Evolutionary conservation across 805 yeast genomes (phyloP).

Genomic region (Kodamaea hsintzibuensis): DNA sequence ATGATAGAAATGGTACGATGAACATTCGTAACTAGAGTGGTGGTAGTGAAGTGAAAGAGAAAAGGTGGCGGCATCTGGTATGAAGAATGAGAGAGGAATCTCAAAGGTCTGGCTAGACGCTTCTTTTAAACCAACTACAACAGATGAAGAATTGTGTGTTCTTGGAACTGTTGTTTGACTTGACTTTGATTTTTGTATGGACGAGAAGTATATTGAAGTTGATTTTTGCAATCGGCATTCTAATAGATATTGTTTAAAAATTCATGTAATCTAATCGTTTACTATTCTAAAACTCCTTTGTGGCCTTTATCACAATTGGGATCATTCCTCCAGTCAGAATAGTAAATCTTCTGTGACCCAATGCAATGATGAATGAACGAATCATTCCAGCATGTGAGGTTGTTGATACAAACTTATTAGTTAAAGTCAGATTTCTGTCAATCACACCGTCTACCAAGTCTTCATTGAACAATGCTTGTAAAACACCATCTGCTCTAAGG

Average conservation of each 20-base stretch:
- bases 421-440: conserved; percentile 22
- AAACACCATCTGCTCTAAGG: conserved; percentile 45
- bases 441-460: conserved; percentile 18
- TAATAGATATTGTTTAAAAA: background rate
- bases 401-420: conserved; percentile 37
- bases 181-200: background rate
- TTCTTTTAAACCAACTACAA: too few species aligned
- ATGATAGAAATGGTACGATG: conserved; percentile 72
- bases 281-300: conserved; percentile 8
- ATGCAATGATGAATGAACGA: conserved; percentile 48
- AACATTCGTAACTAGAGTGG: conserved; percentile 12
- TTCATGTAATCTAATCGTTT: background rate
- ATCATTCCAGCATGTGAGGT: conserved; percentile 67
- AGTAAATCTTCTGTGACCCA: conserved; percentile 56
- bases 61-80: too few species aligned
- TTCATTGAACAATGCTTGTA: conserved; percentile 35
- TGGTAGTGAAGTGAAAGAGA: too few species aligned
- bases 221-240: background rate
- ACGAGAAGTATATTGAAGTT: background rate
- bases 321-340: conserved; percentile 67
- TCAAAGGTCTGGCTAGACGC: background rate
- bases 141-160: background rate
- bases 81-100: too few species aligned
- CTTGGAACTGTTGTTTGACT: background rate
- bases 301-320: conserved; percentile 54